These are phyloP conservation scores for Solanum stenotomum DNA, from an alignment of 257 asterid genomes.

Conservation along the genomic window DNA sequence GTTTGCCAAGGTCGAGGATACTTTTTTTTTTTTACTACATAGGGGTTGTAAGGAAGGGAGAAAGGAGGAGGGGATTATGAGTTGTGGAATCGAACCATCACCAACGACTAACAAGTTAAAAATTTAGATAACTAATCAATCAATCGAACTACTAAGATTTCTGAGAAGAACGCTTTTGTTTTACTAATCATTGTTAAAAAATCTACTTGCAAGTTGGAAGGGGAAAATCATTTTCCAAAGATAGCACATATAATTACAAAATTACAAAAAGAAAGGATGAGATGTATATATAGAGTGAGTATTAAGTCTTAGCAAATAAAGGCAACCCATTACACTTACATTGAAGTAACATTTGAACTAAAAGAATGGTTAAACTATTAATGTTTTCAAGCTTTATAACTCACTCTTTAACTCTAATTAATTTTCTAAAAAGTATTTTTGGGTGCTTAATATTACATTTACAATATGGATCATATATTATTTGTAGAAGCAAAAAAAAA, in stretches of 20 bases:
- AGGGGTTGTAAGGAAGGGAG: neutral
- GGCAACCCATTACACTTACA: conserved; percentile 14
- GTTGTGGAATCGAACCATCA: neutral
- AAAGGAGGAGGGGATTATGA: neutral
- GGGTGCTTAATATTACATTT: neutral
- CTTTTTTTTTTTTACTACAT: neutral
- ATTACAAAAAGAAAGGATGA: conserved; percentile 11
- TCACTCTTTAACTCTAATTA: neutral
- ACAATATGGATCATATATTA: neutral
- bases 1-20: neutral
- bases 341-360: conserved; percentile 45
- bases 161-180: neutral
- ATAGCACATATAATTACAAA: neutral
- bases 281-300: conserved; percentile 23
- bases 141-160: no score
- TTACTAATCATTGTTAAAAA: neutral
- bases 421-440: neutral
- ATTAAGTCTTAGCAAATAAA: conserved; percentile 18
- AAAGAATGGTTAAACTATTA: neutral
- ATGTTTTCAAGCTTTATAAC: neutral
- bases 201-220: neutral
- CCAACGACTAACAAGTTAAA: no score
- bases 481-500: neutral
- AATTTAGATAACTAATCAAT: neutral
- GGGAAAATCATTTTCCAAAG: neutral